A percentile compares a stretch with the other conserved stretches of the same genome.
Evolutionary conservation across 306 rosid genomes (phyloP).

Genomic region (Ormosia emarginata): DNA sequence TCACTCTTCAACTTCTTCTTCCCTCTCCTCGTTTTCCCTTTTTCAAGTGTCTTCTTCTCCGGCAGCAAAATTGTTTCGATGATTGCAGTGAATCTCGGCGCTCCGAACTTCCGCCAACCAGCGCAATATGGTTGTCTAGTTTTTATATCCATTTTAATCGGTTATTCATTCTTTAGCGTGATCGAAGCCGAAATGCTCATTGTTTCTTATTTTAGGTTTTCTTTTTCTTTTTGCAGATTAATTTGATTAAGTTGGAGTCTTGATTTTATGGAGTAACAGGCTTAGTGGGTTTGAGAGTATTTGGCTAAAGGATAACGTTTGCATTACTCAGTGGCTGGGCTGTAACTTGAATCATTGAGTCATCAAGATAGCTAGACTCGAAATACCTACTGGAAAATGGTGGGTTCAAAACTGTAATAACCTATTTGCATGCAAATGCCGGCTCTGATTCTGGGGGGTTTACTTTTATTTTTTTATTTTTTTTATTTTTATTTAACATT

Average conservation of each 20-base stretch:
- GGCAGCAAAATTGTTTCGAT: conserved; percentile 21
- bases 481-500: not conserved
- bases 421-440: conserved; percentile 27
- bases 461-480: not conserved
- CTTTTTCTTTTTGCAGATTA: conserved; percentile 19
- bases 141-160: conserved; percentile 4
- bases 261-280: conserved; percentile 22
- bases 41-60: not conserved
- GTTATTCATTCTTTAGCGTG: not conserved
- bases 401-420: conserved; percentile 25
- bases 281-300: conserved; percentile 8
- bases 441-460: not conserved
- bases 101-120: not conserved
- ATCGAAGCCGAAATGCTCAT: conserved; percentile 22
- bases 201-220: conserved; percentile 18
- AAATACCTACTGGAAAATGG: conserved; percentile 38
- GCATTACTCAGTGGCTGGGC: conserved; percentile 8
- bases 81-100: conserved; percentile 5
- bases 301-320: not conserved
- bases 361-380: not conserved
- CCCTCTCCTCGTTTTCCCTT: not conserved
- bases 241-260: not conserved
- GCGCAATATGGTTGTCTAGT: conserved; percentile 2
- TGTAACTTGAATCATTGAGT: not conserved
- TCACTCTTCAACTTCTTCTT: not conserved